These are phyloP conservation scores for Coriaria nepalensis DNA, from an alignment of 306 rosid genomes.

Conservation along the genomic window DNA sequence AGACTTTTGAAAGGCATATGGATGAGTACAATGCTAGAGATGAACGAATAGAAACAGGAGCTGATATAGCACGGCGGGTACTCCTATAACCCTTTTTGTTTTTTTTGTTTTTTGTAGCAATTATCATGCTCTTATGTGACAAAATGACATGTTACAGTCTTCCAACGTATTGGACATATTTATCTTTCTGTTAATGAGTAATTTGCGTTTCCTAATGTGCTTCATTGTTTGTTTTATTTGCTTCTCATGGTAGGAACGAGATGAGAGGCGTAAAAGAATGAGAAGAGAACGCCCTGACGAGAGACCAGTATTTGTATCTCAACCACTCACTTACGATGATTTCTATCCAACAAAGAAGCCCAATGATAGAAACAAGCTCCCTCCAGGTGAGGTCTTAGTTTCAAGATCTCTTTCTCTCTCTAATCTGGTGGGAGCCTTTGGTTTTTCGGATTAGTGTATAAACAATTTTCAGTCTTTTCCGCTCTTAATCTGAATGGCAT, in stretches of 20 bases:
- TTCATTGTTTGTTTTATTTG: conserved; percentile 17
- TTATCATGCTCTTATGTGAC: no score
- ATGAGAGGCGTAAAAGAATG: conserved; percentile 71
- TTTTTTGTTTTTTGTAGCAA: background rate
- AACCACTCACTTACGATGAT: conserved; percentile 48
- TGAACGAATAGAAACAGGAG: conserved; percentile 67
- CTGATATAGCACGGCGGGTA: conserved; percentile 90
- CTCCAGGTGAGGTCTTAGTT: conserved; percentile 59
- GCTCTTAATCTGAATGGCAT: no score
- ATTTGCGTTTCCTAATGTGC: conserved; percentile 2
- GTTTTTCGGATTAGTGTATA: no score
- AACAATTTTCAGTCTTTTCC: no score
- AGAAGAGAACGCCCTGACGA: conserved; percentile 88
- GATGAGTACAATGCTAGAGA: conserved; percentile 47
- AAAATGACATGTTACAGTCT: no score
- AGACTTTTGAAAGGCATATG: conserved; percentile 45
- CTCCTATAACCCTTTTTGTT: conserved; percentile 6
- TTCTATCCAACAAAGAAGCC: conserved; percentile 42
- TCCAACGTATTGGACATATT: no score
- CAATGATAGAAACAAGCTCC: conserved; percentile 70
- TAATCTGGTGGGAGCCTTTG: background rate
- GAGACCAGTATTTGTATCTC: conserved; percentile 44
- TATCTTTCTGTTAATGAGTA: background rate
- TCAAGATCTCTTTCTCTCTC: background rate
- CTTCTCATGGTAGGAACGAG: conserved; percentile 68